Evolutionary conservation across 169 alveolate genomes (phyloP), one percentile per base, ranked within the genome.

Genomic region (Plasmodium berghei): DNA sequence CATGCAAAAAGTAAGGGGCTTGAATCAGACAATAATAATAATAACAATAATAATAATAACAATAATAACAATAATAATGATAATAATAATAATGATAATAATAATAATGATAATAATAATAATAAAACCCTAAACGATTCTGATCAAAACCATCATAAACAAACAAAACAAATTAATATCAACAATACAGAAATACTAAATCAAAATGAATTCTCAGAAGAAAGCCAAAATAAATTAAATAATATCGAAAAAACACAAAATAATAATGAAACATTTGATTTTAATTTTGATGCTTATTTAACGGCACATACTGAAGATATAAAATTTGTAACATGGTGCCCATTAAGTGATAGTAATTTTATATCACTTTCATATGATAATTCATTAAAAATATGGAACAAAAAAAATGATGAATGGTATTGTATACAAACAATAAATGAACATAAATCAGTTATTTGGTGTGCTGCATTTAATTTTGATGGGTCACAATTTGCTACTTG

Each of bases 391-490:
- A 12, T 75, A 14, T 75, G 89, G 89, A 24, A 12, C 6, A 75
- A 48, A 74, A 66, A 42, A 22, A 55, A 69, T 34, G 75, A 87
- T 70, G 96, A 93, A 28, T 93, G 96, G 96, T 87, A 52, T 46
- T 93, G 96, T 59, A 64, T 93, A 64, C 96, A 93, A 72, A 89
- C 93, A 10, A 70, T 93, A 18, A 91, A 58, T 56, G 87, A 87
- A 22, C 94, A 92, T 55, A 86, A 87, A 12, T 90, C 94, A 6
- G 93, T 94, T 5, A 95, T 93, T 8, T 93, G 96, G 96, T 92
- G 93, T 59, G 74, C 92, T 1, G 67, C 95, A 5, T 93, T 93
- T 64, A 90, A 88, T 71, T 49, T 63, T 62, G 93, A 92, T 18
- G 96, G 96, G 9, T 59, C 89, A 40, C 58, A 75, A 67, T 75